Evolutionary conservation across 2,329 filamentous ascomycete genomes (phyloP).

Genomic region (Aspergillus sp.): DNA sequence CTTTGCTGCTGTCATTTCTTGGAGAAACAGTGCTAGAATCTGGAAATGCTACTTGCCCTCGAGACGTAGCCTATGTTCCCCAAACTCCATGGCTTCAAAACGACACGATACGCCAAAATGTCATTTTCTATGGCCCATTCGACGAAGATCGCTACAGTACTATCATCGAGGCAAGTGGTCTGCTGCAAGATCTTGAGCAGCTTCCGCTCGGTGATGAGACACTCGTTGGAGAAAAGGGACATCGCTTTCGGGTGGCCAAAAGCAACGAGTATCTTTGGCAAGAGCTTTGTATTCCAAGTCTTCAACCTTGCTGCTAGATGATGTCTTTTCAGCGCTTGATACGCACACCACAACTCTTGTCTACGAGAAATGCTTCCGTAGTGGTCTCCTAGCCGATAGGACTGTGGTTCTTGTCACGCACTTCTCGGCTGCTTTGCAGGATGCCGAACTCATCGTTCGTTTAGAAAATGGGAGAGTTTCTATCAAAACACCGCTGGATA

Average conservation of each 20-base stretch:
- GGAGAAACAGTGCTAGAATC: slow-evolving; percentile 22
- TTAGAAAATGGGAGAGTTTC: slow-evolving; percentile 14
- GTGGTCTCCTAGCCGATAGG: slow-evolving; percentile 49
- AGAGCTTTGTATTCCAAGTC: slow-evolving; percentile 55
- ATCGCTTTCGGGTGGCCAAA: slow-evolving; percentile 60
- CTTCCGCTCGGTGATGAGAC: slow-evolving; percentile 56
- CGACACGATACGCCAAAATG: slow-evolving; percentile 62
- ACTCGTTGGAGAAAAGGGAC: slow-evolving; percentile 58
- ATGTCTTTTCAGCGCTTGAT: slow-evolving; percentile 57
- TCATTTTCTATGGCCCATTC: slow-evolving; percentile 56
- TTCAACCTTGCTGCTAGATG: slow-evolving; percentile 53
- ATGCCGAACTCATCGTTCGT: slow-evolving; percentile 14
- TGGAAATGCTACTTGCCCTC: slow-evolving; percentile 34
- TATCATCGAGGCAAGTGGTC: slow-evolving; percentile 58
- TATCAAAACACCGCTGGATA: slow-evolving; percentile 3
- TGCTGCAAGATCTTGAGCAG: slow-evolving; percentile 52
- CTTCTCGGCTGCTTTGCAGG: slow-evolving; percentile 17
- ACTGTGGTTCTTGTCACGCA: slow-evolving; percentile 57
- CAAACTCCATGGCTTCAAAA: slow-evolving; percentile 63
- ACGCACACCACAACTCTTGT: slow-evolving; percentile 54
- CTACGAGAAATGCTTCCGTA: slow-evolving; percentile 56
- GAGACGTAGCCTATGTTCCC: slow-evolving; percentile 54
- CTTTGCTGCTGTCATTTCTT: slow-evolving; percentile 37
- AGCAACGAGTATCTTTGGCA: slow-evolving; percentile 56
- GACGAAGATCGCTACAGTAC: slow-evolving; percentile 54